These are phyloP conservation scores for Colletotrichum musicola DNA, from an alignment of 2,329 filamentous ascomycete genomes.

Conservation along the genomic window DNA sequence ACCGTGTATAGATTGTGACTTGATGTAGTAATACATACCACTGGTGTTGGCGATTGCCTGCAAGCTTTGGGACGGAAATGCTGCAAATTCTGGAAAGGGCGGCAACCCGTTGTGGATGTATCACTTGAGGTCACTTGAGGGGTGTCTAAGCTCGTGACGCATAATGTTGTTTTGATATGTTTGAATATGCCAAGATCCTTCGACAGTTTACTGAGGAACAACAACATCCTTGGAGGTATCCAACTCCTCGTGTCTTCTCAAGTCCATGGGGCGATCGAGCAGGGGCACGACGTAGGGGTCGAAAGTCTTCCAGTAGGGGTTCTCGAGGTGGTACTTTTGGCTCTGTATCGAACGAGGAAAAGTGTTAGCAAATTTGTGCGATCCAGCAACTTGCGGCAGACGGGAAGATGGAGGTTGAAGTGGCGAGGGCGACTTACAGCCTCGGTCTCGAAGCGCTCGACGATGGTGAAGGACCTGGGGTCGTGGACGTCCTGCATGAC, in stretches of 20 bases:
- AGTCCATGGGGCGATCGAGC: conserved; percentile 76
- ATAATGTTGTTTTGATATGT: too few species aligned
- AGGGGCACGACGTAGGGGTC: conserved; percentile 79
- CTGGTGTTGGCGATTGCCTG: not conserved
- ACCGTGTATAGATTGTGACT: too few species aligned
- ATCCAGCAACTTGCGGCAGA: not conserved
- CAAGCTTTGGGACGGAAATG: not conserved
- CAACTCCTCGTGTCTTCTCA: conserved; percentile 76
- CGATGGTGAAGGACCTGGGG: conserved; percentile 78
- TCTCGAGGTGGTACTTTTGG: conserved; percentile 74
- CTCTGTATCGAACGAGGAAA: conserved; percentile 48
- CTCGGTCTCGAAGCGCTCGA: conserved; percentile 79
- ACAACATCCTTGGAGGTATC: conserved; percentile 66
- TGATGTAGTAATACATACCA: too few species aligned
- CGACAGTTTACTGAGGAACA: conserved; percentile 46
- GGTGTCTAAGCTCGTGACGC: not conserved
- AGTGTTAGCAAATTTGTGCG: too few species aligned
- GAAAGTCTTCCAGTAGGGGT: conserved; percentile 82
- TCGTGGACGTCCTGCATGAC: conserved; percentile 82
- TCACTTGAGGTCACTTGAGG: too few species aligned
- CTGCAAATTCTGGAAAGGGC: not conserved
- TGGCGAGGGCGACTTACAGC: conserved; percentile 57
- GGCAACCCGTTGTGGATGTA: too few species aligned
- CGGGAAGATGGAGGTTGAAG: too few species aligned
- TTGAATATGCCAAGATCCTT: not conserved